Base-by-base conservation (phyloP, 2,329 filamentous ascomycete genomes). In the Aspergillus eucalypticola region DNA sequence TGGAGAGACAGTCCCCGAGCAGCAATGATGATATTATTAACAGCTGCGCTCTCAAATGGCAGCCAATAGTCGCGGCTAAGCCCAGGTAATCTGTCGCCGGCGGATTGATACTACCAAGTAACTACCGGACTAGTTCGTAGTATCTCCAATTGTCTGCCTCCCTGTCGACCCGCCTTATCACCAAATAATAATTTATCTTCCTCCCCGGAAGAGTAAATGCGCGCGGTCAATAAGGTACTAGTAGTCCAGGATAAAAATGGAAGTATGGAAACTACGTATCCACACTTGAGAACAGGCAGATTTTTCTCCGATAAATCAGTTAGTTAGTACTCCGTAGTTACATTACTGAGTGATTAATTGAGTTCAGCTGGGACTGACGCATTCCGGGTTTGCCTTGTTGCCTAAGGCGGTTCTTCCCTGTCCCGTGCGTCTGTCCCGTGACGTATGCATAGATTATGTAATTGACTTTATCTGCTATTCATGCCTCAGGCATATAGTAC, bases 401-500 rank as follows among this genome's bases (percentile, higher is more conserved):
- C 63, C 60, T 64, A 29, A 64, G 61, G 59, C 54, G 52, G 59
- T 32, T n/a, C 25, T 19, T 11, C 19, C 50, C 53, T 32, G 54
- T 53, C 17, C 44, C 54, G 23, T 54, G 52, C 49, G 15, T 44
- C 11, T 39, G 50, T 56, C 60, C 57, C 54, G 54, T 62, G 62
- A 62, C 44, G 54, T 19, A 44, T 35, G 54, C 38, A 38, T 27
- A 23, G 29, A 32, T 54, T 50, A 38, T 42, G 39, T 39, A 42
- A 32, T 25, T 8, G 5, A 13, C 23, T 44, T 7, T n/a, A 29
- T 13, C 5, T 10, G 10, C n/a, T 15, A 11, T 8, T 13, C 11
- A 0, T 35, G 60, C 68, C 70, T 70, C 41, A 71, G 70, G 69
- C 65, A 53, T 0, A 1, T 21, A 15, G 0, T 1, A 25, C 2